phyloP scores from a whole-genome alignment of 208 protist genomes.

The Trypanosomatidae sp. region DNA sequence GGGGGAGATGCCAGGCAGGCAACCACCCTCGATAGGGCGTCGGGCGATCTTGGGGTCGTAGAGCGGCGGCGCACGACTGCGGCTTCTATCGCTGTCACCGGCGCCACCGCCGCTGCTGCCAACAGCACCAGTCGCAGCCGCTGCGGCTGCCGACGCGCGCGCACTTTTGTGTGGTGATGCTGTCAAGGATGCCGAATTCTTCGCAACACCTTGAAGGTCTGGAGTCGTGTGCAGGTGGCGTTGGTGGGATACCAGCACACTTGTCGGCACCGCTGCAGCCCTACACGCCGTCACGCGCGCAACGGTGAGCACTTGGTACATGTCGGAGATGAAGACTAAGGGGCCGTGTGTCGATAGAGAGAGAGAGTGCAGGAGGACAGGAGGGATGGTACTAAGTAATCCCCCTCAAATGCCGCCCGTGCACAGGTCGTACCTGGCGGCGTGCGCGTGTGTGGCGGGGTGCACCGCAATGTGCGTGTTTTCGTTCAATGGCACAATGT shows the following conservation, averaged over 20 bases:
- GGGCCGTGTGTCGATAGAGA: neutral
- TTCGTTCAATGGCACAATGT: neutral
- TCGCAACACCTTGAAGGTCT: neutral
- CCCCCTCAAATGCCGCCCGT: neutral
- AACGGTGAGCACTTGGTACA: neutral
- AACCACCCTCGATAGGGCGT: slow-evolving; percentile 4
- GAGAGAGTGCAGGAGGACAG: neutral
- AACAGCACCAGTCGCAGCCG: neutral
- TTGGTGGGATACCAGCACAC: neutral
- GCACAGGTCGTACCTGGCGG: neutral
- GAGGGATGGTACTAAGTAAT: neutral
- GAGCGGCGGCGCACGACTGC: slow-evolving; percentile 12
- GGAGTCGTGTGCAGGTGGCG: slow-evolving; percentile 5
- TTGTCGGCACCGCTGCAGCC: neutral
- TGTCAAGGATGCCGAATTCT: neutral
- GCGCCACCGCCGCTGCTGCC: neutral
- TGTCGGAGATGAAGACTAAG: neutral
- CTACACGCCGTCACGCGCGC: neutral
- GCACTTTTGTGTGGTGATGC: neutral
- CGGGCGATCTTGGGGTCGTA: slow-evolving; percentile 10
- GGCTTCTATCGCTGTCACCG: neutral
- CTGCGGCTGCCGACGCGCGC: slow-evolving; percentile 4
- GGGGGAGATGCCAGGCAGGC: slow-evolving; percentile 21
- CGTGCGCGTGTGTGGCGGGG: neutral
- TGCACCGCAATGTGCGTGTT: neutral